Conservation (phyloP, 176 grass and related monocot genomes). For the Puya raimondii region DNA sequence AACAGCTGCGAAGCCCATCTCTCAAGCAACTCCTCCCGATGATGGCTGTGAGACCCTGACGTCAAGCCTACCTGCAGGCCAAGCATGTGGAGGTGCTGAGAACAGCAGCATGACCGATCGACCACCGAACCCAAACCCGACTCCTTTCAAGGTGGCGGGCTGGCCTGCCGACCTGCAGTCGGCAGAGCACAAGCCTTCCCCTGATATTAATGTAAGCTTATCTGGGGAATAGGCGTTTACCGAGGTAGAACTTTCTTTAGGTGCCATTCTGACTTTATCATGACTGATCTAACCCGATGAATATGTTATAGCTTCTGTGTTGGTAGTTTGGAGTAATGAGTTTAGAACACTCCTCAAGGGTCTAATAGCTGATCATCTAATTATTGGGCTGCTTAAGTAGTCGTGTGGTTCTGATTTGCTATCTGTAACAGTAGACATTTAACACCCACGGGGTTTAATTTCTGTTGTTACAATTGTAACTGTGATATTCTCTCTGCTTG, state of each 20-base stretch:
- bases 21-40: constrained; percentile 58
- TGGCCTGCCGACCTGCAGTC: constrained; percentile 48
- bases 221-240: constrained; percentile 38
- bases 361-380: not conserved
- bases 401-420: not conserved
- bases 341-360: not conserved
- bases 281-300: too few relatives aligned
- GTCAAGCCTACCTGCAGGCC: not conserved
- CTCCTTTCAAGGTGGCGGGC: constrained; percentile 39
- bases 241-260: not conserved
- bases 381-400: not conserved
- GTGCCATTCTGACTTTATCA: too few relatives aligned
- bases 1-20: constrained; percentile 51
- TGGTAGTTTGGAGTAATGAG: not conserved
- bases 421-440: not conserved
- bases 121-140: constrained; percentile 24
- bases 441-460: not conserved
- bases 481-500: not conserved
- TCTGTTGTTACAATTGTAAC: not conserved
- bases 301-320: too few relatives aligned
- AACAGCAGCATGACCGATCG: constrained; percentile 3
- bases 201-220: constrained; percentile 75
- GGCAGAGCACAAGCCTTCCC: constrained; percentile 37
- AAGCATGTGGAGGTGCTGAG: constrained; percentile 19
- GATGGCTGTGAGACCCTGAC: constrained; percentile 24